Evolutionary conservation across 768 basidiomycete species (phyloP).

Genomic region (Suillus plorans): DNA sequence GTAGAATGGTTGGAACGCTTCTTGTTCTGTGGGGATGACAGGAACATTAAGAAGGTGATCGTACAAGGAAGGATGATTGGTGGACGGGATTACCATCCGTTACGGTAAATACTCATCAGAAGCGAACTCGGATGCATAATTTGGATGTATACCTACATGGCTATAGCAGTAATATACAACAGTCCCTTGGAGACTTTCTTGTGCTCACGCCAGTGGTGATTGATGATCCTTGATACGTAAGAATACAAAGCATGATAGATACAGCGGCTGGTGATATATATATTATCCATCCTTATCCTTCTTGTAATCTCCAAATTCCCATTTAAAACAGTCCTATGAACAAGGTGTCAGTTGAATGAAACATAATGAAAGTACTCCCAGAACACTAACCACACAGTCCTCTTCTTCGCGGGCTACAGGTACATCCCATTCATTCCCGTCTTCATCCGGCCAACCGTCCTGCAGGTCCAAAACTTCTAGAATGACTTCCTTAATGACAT

Average conservation of each 20-base stretch:
- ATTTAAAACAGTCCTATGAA: constrained; percentile 71
- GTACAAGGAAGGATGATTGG: constrained; percentile 82
- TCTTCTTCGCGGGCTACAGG: constrained; percentile 59
- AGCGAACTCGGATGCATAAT: neutral
- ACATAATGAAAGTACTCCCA: neutral
- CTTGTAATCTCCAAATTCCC: constrained; percentile 64
- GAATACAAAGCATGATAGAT: constrained; percentile 8
- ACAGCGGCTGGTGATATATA: neutral
- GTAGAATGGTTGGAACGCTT: constrained; percentile 74
- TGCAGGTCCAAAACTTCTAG: constrained; percentile 51
- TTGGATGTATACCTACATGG: neutral
- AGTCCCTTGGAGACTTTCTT: neutral
- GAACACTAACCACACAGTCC: constrained; percentile 56
- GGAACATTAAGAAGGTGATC: constrained; percentile 80
- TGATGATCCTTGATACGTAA: neutral
- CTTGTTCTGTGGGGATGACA: constrained; percentile 83
- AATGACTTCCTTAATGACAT: constrained; percentile 56
- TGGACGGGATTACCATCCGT: constrained; percentile 45
- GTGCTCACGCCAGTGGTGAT: neutral
- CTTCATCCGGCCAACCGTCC: constrained; percentile 37
- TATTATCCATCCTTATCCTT: constrained; percentile 21
- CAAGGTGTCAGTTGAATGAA: constrained; percentile 1
- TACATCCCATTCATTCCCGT: constrained; percentile 45
- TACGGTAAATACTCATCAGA: neutral
- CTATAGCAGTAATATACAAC: neutral